Base-by-base conservation (phyloP, 495 filamentous ascomycete genomes). In the Talaromyces trachyspermus region DNA sequence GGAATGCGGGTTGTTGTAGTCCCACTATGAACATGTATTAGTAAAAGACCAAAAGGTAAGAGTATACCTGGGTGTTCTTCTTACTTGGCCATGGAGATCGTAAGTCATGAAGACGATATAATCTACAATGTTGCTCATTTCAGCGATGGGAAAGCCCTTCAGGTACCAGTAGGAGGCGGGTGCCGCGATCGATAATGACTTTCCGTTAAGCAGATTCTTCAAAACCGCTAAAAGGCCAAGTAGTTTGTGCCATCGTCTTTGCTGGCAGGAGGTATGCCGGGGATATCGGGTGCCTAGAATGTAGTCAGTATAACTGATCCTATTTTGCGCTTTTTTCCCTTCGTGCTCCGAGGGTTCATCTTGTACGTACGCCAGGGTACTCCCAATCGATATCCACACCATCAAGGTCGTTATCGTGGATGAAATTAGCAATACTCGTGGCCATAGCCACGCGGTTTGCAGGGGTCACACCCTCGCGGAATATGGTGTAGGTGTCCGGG, bases 41-140 rank as follows among this genome's bases (percentile, higher is more conserved):
- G n/a, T n/a, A n/a, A n/a, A n/a, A n/a, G n/a, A n/a, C n/a, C n/a
- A 25, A 46, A 32, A n/a, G 51, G 42, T 48, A 25, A n/a, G n/a
- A n/a, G n/a, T n/a, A n/a, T n/a, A n/a, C n/a, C n/a, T n/a, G n/a
- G n/a, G n/a, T n/a, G n/a, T n/a, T n/a, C n/a, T n/a, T n/a, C n/a
- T n/a, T n/a, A n/a, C n/a, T n/a, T 63, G 63, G 12, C 64, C 60
- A 35, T 68, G 64, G 10, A 68, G 36, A 35, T 68, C 64, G 32
- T 68, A 68, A 3, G 64, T 59, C 61, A 68, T 68, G 25, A 48
- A 62, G 1, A 63, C 46, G 27, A 66, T 63, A 30, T 65, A 68
- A 33, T 62, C 57, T 0, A 64, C 41, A 5, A 62, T 19, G 2
- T 10, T 10, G 3, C 18, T 4, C 0, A 67, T 62, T 0, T 45